Conservation (phyloP, 345 rosid genomes). For the Turritis glabra region DNA sequence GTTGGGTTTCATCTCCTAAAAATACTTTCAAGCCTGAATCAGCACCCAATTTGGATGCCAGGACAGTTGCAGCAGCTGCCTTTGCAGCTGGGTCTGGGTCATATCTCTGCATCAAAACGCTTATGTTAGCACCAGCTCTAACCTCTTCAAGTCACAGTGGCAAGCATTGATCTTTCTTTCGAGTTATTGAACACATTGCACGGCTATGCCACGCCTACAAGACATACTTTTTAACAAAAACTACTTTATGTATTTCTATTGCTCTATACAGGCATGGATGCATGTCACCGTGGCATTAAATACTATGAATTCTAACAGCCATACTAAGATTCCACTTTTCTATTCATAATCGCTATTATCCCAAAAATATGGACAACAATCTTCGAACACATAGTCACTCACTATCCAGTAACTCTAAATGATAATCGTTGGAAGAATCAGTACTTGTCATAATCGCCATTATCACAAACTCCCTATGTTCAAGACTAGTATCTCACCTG, state of each 20-base stretch:
- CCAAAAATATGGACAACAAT: neutral
- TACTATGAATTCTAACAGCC: neutral
- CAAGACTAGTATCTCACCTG: constrained; percentile 52
- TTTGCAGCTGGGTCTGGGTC: constrained; percentile 98
- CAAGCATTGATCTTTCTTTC: neutral
- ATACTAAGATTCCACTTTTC: neutral
- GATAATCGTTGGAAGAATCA: neutral
- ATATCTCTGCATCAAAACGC: constrained; percentile 64
- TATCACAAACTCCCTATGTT: neutral
- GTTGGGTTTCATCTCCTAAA: constrained; percentile 64
- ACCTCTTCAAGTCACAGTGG: constrained; percentile 13
- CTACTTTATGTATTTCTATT: neutral
- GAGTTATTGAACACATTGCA: neutral
- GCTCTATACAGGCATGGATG: neutral
- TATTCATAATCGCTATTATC: neutral
- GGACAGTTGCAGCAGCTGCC: constrained; percentile 95
- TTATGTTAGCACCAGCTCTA: constrained; percentile 22
- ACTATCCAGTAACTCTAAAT: constrained; percentile 1
- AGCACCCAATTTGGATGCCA: constrained; percentile 93
- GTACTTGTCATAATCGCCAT: neutral
- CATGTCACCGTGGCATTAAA: neutral
- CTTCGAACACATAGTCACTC: neutral
- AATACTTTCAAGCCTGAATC: constrained; percentile 87
- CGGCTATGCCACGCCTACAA: neutral
- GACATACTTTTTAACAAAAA: neutral